These are phyloP conservation scores for Epichloe hybrida DNA, from an alignment of 2,329 filamentous ascomycete species.

Conservation along the genomic window DNA sequence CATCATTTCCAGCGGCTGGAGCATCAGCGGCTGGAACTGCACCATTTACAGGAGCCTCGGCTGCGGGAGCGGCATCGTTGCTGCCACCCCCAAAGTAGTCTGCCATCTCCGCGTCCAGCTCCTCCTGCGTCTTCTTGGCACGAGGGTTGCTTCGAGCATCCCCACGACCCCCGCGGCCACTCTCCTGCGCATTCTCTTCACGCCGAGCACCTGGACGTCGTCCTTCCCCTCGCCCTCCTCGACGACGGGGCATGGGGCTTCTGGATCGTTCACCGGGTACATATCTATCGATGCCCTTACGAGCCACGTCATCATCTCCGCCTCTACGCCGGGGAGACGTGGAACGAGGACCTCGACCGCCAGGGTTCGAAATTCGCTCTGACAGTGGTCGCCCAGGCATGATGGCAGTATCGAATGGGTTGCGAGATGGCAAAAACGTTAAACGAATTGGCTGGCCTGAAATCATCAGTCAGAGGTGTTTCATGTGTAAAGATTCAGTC, in stretches of 20 bases:
- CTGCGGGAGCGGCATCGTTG: slow-evolving; percentile 17
- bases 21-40: slow-evolving; percentile 18
- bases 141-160: slow-evolving; percentile 34
- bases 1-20: slow-evolving; percentile 27
- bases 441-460: slow-evolving; percentile 68
- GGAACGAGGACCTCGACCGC: slow-evolving; percentile 50
- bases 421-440: slow-evolving; percentile 46
- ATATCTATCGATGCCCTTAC: slow-evolving; percentile 66
- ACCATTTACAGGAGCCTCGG: slow-evolving; percentile 16
- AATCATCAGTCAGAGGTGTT: background rate
- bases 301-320: slow-evolving; percentile 43
- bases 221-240: slow-evolving; percentile 36
- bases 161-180: slow-evolving; percentile 26
- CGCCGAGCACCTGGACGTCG: slow-evolving; percentile 37
- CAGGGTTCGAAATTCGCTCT: slow-evolving; percentile 44
- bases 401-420: slow-evolving; percentile 42
- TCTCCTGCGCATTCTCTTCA: slow-evolving; percentile 22
- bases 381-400: slow-evolving; percentile 44
- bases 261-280: slow-evolving; percentile 49
- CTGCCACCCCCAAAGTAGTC: slow-evolving; percentile 62
- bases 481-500: background rate
- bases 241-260: slow-evolving; percentile 44
- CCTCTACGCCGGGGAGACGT: slow-evolving; percentile 34
- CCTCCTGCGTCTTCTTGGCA: slow-evolving; percentile 75
- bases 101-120: slow-evolving; percentile 92